A percentile compares a stretch with the other conserved stretches of the same genome.
Evolutionary conservation across 1,284 basidiomycete genomes (phyloP).

Genomic region (Trichosporon ovoides): DNA sequence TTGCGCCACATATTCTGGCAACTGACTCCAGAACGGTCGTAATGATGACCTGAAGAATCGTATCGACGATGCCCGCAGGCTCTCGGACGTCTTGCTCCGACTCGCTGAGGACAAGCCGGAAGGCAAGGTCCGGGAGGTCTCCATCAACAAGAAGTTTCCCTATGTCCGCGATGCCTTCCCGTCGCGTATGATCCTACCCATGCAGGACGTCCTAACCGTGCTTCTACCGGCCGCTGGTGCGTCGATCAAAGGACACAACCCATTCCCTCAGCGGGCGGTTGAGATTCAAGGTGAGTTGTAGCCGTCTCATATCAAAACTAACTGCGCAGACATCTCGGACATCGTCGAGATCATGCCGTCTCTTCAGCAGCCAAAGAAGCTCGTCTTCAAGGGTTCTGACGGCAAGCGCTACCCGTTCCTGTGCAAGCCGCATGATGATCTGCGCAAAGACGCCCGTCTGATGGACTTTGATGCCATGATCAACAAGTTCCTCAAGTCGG

Average conservation of each 20-base stretch:
- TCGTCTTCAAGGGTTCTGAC: slow-evolving; percentile 77
- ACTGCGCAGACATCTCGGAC: slow-evolving; percentile 61
- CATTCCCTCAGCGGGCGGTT: slow-evolving; percentile 74
- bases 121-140: slow-evolving; percentile 31
- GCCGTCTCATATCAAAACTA: not conserved
- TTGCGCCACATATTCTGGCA: not conserved
- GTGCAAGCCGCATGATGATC: slow-evolving; percentile 95
- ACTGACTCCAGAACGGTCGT: slow-evolving; percentile 2
- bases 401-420: slow-evolving; percentile 85
- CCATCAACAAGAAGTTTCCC: slow-evolving; percentile 55
- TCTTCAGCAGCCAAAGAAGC: slow-evolving; percentile 85
- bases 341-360: slow-evolving; percentile 90
- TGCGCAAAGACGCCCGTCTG: slow-evolving; percentile 92
- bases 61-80: slow-evolving; percentile 44
- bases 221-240: slow-evolving; percentile 68
- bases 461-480: slow-evolving; percentile 99
- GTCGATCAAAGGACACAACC: slow-evolving; percentile 63
- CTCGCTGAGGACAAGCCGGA: slow-evolving; percentile 42
- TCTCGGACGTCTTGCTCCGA: slow-evolving; percentile 35
- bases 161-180: slow-evolving; percentile 58
- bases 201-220: slow-evolving; percentile 91
- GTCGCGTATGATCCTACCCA: slow-evolving; percentile 73
- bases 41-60: slow-evolving; percentile 35
- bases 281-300: slow-evolving; percentile 64
- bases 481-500: slow-evolving; percentile 91